Base-by-base conservation (phyloP, 345 rosid genomes). In the Geranium rotundifolium region DNA sequence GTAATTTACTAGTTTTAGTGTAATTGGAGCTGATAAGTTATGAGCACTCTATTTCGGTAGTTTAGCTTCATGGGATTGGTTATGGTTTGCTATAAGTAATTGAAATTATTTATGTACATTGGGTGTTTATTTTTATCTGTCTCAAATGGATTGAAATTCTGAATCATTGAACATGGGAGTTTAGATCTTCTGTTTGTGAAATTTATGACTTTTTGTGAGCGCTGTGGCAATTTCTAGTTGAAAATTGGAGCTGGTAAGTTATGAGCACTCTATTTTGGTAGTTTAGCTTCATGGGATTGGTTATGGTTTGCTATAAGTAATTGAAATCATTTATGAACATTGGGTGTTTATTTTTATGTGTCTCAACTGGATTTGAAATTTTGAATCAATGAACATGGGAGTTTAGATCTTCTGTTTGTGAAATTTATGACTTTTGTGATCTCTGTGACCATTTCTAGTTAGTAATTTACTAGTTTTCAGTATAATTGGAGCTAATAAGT, bases 111-210 rank as follows among this genome's bases (percentile, higher is more conserved):
- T n/a, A n/a, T n/a, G n/a, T n/a, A n/a, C n/a, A n/a, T n/a, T n/a
- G 37, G 37, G 37, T 31, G 37, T 2, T 31, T 31, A 7, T n/a
- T n/a, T n/a, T n/a, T n/a, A n/a, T n/a, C n/a, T 69, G 79, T 39
- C 67, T 64, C 18, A 46, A 12, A n/a, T n/a, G n/a, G n/a, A n/a
- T n/a, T 61, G 76, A 7, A 17, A 46, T 49, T 60, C n/a, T n/a
- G 29, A 27, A 23, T 41, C 4, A 7, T 2, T 31, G 37, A 5
- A 37, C 29, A 9, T 18, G 37, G 46, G 7, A 14, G 18, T 4
- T 6, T 23, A 12, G 12, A 34, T 18, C 18, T 49, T 39, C 39
- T 61, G 31, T 34, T 10, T 16, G 19, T 46, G 29, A 0, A 49
- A 49, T 15, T 29, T 39, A 20, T 8, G 27, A 37, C 50, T n/a